These are phyloP conservation scores for Coffea canephora DNA, from an alignment of 257 asterid genomes.

Conservation along the genomic window DNA sequence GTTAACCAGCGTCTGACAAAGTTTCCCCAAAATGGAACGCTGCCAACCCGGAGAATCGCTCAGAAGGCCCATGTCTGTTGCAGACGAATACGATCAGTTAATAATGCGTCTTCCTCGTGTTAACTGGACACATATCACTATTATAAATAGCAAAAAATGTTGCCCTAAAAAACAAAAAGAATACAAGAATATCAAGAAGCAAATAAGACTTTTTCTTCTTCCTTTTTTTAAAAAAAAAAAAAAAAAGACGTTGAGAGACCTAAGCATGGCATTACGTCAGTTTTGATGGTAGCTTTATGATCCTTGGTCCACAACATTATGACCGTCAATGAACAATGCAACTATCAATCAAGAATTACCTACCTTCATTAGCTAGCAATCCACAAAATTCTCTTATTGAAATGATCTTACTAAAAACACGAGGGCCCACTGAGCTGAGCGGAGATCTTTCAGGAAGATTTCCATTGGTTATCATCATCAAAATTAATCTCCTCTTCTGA, in stretches of 20 bases:
- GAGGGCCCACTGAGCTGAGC: constrained; percentile 7
- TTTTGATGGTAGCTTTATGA: constrained; percentile 2
- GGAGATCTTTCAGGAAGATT: constrained; percentile 18
- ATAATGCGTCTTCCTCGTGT: neutral
- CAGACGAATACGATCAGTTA: neutral
- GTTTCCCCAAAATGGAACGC: neutral
- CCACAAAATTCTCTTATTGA: neutral
- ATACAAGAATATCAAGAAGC: constrained; percentile 1
- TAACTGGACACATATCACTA: neutral
- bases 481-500: constrained; percentile 27
- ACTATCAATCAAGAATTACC: neutral
- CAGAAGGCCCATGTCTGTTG: neutral
- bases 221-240: no score
- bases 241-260: neutral
- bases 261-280: neutral
- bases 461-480: constrained; percentile 34
- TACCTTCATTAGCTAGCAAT: neutral
- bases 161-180: neutral
- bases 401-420: constrained; percentile 4
- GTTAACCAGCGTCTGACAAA: neutral
- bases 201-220: neutral
- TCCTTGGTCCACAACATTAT: constrained; percentile 7
- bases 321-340: constrained; percentile 5
- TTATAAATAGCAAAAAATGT: neutral
- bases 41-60: neutral